phyloP scores from a whole-genome alignment of 192 early-diverging fungal species.

The Coemansia guatemalensis region DNA sequence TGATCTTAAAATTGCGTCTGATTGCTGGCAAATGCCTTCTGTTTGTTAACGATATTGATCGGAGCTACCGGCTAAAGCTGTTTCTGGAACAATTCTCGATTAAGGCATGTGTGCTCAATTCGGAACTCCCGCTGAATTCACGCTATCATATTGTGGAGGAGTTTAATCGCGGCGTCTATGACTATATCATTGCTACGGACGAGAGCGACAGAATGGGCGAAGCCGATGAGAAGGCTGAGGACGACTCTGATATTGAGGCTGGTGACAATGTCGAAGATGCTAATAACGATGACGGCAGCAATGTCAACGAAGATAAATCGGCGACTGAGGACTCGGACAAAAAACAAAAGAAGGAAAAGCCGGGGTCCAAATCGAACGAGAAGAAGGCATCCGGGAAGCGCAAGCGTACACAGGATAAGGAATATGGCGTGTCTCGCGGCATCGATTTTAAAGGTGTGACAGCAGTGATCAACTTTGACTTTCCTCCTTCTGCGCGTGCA shows the following conservation, averaged over 20 bases:
- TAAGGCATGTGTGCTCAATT: constrained; percentile 88
- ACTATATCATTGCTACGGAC: constrained; percentile 95
- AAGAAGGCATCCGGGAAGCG: constrained; percentile 46
- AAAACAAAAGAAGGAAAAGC: constrained; percentile 6
- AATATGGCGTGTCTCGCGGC: constrained; percentile 95
- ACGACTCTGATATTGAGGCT: constrained; percentile 42
- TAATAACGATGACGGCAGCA: constrained; percentile 26
- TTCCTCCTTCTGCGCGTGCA: constrained; percentile 78
- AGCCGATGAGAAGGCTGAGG: constrained; percentile 59
- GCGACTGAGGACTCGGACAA: constrained; percentile 25
- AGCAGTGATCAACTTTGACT: constrained; percentile 97
- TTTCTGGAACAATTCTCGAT: constrained; percentile 98
- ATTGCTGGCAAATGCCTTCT: constrained; percentile 90
- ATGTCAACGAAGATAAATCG: constrained; percentile 20
- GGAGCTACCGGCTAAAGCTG: constrained; percentile 87
- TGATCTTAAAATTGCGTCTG: constrained; percentile 87
- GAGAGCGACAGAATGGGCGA: constrained; percentile 72
- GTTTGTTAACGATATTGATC: constrained; percentile 96
- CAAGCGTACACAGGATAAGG: constrained; percentile 65
- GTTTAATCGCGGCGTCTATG: constrained; percentile 95
- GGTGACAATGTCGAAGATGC: constrained; percentile 20
- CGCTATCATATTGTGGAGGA: constrained; percentile 95
- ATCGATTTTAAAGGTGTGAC: constrained; percentile 93
- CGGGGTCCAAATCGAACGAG: constrained; percentile 18
- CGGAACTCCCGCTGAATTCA: constrained; percentile 90